A percentile compares a stretch with the other conserved stretches of the same genome.
Evolutionary conservation across 2,329 filamentous ascomycete genomes (phyloP).

Genomic region (Verticillium longisporum): DNA sequence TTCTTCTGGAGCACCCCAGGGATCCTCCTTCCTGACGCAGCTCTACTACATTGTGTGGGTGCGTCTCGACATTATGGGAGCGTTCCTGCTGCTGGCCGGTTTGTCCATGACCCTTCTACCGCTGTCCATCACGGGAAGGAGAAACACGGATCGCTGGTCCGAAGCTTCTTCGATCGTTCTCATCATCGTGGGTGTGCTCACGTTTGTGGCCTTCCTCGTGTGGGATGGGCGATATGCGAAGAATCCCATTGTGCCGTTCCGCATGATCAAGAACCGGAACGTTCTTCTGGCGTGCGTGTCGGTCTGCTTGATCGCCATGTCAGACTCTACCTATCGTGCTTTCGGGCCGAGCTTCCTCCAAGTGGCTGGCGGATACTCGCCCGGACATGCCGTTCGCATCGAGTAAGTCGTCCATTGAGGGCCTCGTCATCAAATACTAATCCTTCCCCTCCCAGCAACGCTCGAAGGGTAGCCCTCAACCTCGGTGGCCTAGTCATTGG

Average conservation of each 20-base stretch:
- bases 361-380: constrained; percentile 26
- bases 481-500: constrained; percentile 26
- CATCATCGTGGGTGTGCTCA: constrained; percentile 21
- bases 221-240: constrained; percentile 29
- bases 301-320: constrained; percentile 18
- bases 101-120: constrained; percentile 26
- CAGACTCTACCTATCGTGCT: constrained; percentile 29
- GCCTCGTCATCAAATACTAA: constrained; percentile 14
- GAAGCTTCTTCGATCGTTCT: constrained; percentile 27
- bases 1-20: constrained; percentile 8
- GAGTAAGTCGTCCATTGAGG: constrained; percentile 21
- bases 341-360: constrained; percentile 33
- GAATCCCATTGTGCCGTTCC: constrained; percentile 29
- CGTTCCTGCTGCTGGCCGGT: constrained; percentile 22
- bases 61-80: constrained; percentile 27
- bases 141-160: constrained; percentile 22
- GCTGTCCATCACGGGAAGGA: constrained; percentile 26
- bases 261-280: constrained; percentile 27
- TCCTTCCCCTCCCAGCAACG: constrained; percentile 11
- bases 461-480: constrained; percentile 26
- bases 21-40: neutral
- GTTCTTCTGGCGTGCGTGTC: constrained; percentile 26
- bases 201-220: constrained; percentile 19
- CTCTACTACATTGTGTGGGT: constrained; percentile 7
- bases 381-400: constrained; percentile 28